Evolutionary conservation across 306 rosid genomes (phyloP), one percentile per base, ranked within the genome.

Genomic region (Pyrus bretschneideri): DNA sequence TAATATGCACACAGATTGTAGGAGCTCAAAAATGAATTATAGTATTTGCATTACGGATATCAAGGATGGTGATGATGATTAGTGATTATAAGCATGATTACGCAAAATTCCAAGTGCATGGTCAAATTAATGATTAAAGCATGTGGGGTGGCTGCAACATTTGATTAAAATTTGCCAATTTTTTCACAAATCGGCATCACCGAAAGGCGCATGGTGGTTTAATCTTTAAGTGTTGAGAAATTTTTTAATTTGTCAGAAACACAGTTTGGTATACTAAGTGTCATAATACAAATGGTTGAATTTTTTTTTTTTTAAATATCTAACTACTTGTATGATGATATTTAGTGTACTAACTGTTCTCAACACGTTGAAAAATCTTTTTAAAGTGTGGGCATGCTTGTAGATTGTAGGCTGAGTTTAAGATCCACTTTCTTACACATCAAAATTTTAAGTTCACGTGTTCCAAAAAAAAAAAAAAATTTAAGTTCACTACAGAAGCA

Each of bases 81-180:
- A 80, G 76, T 81, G 88, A 87, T 89, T 69, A 76, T 81, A 85
- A 71, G 67, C 76, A 80, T 82, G 76, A 85, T 72, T 15, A 74
- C 81, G 78, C 83, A 71, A 59, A 85, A 80, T 81, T 82, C 70
- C 68, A 73, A 82, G 87, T 82, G 93, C 85, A 81, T 51, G 79
- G 88, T 82, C 77, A 76, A 84, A 78, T 76, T 83, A 86, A 87
- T 91, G 85, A 89, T 87, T 81, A 79, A 81, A 70, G 71, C 90
- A 89, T 85, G 89, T 81, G 21, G 90, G 11, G 3, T 35, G 69
- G 52, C 83, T 80, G 44, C 77, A 51, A 51, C 3, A 76, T 70
- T 74, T 69, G 77, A 35, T 69, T 23, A 59, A 62, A 62, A 27
- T n/a, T 79, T n/a, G 31, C 38, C 72, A 58, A 80, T 21, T 15